A percentile compares a stretch with the other conserved stretches of the same genome.
phyloP scores from a whole-genome alignment of 1,284 basidiomycete species.

The Pseudozyma sp. region DNA sequence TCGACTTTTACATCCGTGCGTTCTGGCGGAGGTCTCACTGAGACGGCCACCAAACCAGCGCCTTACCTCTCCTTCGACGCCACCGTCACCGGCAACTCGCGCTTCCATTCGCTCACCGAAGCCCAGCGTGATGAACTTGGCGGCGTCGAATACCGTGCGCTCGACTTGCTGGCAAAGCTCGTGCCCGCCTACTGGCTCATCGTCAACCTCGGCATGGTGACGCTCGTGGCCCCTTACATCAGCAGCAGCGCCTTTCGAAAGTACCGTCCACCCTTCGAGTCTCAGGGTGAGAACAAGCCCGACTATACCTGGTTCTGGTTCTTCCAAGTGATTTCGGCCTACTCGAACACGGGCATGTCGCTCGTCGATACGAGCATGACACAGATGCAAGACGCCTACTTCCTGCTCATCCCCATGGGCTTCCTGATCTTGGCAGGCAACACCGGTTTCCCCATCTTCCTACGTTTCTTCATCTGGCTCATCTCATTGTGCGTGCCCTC shows the following conservation, averaged over 20 bases:
- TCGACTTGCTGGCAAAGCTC: conserved; percentile 76
- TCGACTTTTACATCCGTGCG: conserved; percentile 73
- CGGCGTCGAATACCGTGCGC: conserved; percentile 91
- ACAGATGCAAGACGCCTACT: conserved; percentile 86
- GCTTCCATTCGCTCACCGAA: conserved; percentile 82
- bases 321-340: conserved; percentile 87
- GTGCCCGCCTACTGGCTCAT: conserved; percentile 56
- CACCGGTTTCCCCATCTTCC: conserved; percentile 75
- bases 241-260: conserved; percentile 48
- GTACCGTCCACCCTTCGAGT: conserved; percentile 54
- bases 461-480: conserved; percentile 74
- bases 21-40: conserved; percentile 64
- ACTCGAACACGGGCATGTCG: conserved; percentile 88
- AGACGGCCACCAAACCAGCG: conserved; percentile 70
- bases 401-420: conserved; percentile 76
- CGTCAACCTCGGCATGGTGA: conserved; percentile 41
- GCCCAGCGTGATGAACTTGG: conserved; percentile 91
- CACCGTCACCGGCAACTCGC: conserved; percentile 77
- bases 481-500: conserved; percentile 76
- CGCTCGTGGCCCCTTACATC: conserved; percentile 64
- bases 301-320: conserved; percentile 77
- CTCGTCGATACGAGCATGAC: conserved; percentile 90
- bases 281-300: conserved; percentile 68
- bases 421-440: conserved; percentile 89
- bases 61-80: conserved; percentile 85